These are phyloP conservation scores for Bipolaris zeicola DNA, from an alignment of 2,329 filamentous ascomycete genomes.

Conservation along the genomic window DNA sequence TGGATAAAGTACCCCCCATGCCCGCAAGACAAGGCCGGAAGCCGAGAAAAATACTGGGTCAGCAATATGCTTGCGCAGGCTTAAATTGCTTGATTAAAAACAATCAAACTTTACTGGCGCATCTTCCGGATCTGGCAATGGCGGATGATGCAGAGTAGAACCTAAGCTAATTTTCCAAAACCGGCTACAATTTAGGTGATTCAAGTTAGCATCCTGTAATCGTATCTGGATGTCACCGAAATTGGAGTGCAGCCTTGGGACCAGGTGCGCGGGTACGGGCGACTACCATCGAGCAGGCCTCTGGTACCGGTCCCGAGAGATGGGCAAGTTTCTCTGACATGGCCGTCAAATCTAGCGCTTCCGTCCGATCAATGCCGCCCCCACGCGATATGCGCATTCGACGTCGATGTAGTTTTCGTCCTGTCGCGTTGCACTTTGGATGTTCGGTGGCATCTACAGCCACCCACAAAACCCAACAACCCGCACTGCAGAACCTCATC, in stretches of 20 bases:
- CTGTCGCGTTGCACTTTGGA: neutral
- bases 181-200: conserved; percentile 4
- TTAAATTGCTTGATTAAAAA: conserved; percentile 15
- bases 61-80: conserved; percentile 16
- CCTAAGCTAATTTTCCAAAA: conserved; percentile 1
- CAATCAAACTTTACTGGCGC: conserved; percentile 3
- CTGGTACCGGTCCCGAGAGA: neutral
- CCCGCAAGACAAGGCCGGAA: conserved; percentile 12
- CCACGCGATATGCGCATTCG: neutral
- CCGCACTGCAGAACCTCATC: neutral
- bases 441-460: too few relatives aligned
- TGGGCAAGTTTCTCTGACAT: neutral
- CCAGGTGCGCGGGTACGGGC: neutral
- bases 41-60: conserved; percentile 7
- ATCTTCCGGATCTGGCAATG: neutral
- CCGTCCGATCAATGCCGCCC: neutral
- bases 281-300: neutral
- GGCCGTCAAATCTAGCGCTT: neutral
- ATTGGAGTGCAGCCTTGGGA: neutral
- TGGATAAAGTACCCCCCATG: conserved; percentile 22
- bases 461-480: neutral
- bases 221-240: neutral
- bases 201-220: neutral
- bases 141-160: conserved; percentile 2
- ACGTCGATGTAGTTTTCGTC: neutral